Evolutionary conservation across 208 protist genomes (phyloP), one percentile per base, ranked within the genome.

Genomic region (Leishmania arabica): DNA sequence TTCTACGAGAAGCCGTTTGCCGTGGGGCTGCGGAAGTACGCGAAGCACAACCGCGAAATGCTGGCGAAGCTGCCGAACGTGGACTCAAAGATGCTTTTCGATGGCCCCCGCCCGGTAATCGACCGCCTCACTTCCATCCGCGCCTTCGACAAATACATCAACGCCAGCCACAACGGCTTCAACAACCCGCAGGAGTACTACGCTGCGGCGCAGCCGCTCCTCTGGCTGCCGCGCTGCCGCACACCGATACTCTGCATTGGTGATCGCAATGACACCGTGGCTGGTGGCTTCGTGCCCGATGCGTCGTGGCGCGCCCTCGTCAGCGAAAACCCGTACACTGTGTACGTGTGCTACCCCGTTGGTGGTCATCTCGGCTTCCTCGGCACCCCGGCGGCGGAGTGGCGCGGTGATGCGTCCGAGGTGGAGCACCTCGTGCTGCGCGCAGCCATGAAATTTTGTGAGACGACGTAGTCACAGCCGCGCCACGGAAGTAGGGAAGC

Each of bases 281-380:
- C 80, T 19, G 91, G 91, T 3, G 75, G 78, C 37, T 75, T 80
- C 45, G 75, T 77, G 51, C 66, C 72, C 0, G 79, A 75, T 9
- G 84, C 68, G 47, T 31, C 56, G 54, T 90, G 88, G 92, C 81
- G 86, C 56, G 66, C 31, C 21, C 68, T 89, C 17, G 81, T 87
- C 17, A 73, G 24, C 40, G 53, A 72, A 34, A 86, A 87, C 77
- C 49, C 78, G 24, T 79, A 78, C 60, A 64, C 89, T 4, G 75
- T 86, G 45, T 93, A 87, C 64, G 80, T 92, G 42, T 81, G 85
- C 70, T 79, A 92, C 54, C 92, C 90, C 2, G 74, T 79, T 8
- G 92, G 92, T 8, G 92, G 92, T 3, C 92, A 96, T 64, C 47
- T 96, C 31, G 90, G 90, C 37, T 96, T 91, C 69, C 19, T 96